Percentiles rank a stretch among this genome's conserved stretches.
Conservation (phyloP, 345 rosid genomes). For the Mercurialis annua region DNA sequence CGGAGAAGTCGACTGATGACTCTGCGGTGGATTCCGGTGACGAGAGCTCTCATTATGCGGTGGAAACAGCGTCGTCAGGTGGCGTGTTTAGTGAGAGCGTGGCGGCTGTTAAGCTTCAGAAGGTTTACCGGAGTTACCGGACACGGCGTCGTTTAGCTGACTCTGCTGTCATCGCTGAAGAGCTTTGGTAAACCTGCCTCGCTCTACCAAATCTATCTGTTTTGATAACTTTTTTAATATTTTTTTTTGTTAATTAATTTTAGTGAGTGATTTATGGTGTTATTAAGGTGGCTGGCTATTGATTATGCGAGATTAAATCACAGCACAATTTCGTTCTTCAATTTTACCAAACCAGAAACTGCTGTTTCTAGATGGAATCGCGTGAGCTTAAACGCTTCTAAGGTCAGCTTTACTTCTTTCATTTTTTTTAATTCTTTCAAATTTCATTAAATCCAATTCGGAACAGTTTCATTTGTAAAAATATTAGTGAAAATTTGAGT, state of each 20-base stretch:
- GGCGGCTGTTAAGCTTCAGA: constrained; percentile 68
- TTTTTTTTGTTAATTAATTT: background rate
- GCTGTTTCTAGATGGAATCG: constrained; percentile 82
- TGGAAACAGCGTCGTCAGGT: constrained; percentile 9
- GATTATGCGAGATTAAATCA: constrained; percentile 68
- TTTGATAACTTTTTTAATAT: background rate
- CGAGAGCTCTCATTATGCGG: too few species aligned
- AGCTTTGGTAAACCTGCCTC: constrained; percentile 53
- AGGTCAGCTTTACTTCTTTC: constrained; percentile 35
- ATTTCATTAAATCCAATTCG: too few species aligned
- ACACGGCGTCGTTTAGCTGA: constrained; percentile 89
- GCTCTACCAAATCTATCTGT: too few species aligned
- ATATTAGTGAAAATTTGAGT: background rate
- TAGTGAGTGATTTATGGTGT: constrained; percentile 9
- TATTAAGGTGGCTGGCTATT: constrained; percentile 77
- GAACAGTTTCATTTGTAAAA: background rate
- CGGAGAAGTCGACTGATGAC: background rate
- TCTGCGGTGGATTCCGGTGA: background rate
- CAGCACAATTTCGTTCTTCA: constrained; percentile 79
- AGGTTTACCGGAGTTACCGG: constrained; percentile 82
- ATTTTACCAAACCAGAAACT: constrained; percentile 63
- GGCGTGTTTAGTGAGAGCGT: constrained; percentile 13
- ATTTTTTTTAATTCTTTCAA: background rate
- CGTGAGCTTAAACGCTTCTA: constrained; percentile 66
- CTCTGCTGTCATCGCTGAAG: constrained; percentile 86